Evolutionary conservation across 495 filamentous ascomycete genomes (phyloP), one percentile per base, ranked within the genome.

Genomic region (Hyaloscypha hepaticicola): DNA sequence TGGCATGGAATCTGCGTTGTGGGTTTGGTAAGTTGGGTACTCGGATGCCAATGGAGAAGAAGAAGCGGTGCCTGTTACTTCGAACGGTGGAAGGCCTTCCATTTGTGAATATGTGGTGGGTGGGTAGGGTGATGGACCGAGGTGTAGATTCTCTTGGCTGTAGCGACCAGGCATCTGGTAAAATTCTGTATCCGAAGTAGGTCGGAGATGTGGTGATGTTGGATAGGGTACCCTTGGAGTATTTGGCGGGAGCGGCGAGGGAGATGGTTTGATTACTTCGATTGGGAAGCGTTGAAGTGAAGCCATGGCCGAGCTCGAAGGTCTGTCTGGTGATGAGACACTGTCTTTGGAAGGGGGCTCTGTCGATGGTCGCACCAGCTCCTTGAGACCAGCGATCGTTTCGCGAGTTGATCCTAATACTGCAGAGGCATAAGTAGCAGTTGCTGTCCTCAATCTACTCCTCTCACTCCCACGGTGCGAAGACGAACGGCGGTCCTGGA

Each of bases 381-480:
- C 49, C 19, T 27, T 27, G 26, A 55, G 52, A n/a, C 70, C 52
- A 41, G 49, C 19, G 25, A 58, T 48, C 1, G 61, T 38, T 58
- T 65, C 55, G 22, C 21, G 60, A 16, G 70, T 62, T 21, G 55
- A 21, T 4, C 58, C 55, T 3, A 68, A 24, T 8, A 68, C 68
- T 33, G 68, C 65, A 50, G 63, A 55, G 33, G 71, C 68, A 63
- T 70, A 69, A n/a, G 68, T 64, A 28, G 69, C 27, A 27, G 61
- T 55, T 14, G 65, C 67, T 12, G 56, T 34, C 29, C 45, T 61
- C 58, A 68, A 57, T 12, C 52, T 27, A 12, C 55, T 55, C n/a
- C 61, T 33, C 14, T 58, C 59, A 38, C n/a, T 56, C 22, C 31
- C 19, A 28, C 63, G 19, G 27, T 49, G 60, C 21, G 63, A 56